Evolutionary conservation across 768 basidiomycete species (phyloP), one percentile per base, ranked within the genome.

Genomic region (Calocybe cyanea): DNA sequence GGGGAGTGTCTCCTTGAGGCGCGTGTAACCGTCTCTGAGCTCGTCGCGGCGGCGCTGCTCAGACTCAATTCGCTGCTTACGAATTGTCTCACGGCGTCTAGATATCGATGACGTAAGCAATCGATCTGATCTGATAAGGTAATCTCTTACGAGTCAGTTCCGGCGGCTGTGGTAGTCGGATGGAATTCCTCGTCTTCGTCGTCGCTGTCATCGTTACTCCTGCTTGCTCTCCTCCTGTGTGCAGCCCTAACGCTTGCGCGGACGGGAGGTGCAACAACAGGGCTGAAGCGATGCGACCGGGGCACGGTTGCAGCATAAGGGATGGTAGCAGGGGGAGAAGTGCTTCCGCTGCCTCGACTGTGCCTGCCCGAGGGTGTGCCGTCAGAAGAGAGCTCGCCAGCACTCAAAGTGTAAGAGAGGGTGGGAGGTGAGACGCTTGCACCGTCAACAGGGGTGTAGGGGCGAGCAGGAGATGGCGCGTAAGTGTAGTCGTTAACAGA

Each of bases 31-130:
- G 46, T 95, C 92, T 45, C 92, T 76, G 62, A 95, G 87, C 68
- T 95, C 92, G 58, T 94, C 91, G 31, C 92, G 81, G 55, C 92
- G 79, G 55, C 91, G 76, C 74, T 94, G 88, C 73, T 92, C 90
- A 19, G 89, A 91, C 75, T 92, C 90, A 71, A 92, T 92, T 68
- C 90, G 87, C 72, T 92, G 89, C 62, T 83, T 82, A 63, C 90
- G 87, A 58, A 92, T 88, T 45, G 88, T 87, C 73, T 92, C 90
- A 61, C 90, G 87, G 66, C 89, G 88, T 37, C 77, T 77, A 36
- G 39, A n/a, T 6, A n/a, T 6, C 7, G 34, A 36, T 7, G 24
- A 38, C 13, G 47, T 45, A 28, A 43, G 36, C 13, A 24, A 25
- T 28, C 3, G 17, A 14, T 38, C 43, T 32, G 1, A 14, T 30